phyloP scores from a whole-genome alignment of 305 asterid genomes.

The Solanum aculeatissimum region DNA sequence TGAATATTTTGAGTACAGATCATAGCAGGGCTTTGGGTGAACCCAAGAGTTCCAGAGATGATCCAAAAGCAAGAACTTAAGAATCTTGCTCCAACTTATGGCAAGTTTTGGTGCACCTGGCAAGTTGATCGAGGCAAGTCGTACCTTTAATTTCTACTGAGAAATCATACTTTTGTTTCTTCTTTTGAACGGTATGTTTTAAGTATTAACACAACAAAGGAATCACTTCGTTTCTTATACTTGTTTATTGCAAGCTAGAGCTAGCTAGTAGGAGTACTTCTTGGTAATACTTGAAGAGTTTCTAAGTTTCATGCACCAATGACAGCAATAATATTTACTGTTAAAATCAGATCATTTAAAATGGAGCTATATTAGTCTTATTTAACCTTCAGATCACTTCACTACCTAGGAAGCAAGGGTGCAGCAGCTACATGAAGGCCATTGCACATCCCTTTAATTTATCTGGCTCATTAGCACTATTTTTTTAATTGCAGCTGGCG shows the following conservation, averaged over 20 bases:
- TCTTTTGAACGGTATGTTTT: background rate
- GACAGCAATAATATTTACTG: no score
- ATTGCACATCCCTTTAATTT: no score
- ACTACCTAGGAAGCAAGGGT: no score
- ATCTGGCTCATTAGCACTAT: no score
- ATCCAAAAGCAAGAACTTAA: conserved; percentile 37
- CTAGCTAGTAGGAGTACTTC: no score
- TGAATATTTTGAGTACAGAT: conserved; percentile 17
- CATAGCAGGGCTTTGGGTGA: conserved; percentile 59
- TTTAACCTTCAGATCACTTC: no score
- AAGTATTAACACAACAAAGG: background rate
- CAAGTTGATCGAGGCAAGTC: conserved; percentile 59
- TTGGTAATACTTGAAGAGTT: no score
- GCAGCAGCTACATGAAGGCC: no score
- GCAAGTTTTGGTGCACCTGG: conserved; percentile 94
- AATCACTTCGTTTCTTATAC: background rate
- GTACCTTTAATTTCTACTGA: background rate
- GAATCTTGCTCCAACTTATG: conserved; percentile 43
- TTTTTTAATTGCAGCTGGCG: background rate
- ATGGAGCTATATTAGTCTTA: no score
- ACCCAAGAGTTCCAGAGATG: conserved; percentile 63
- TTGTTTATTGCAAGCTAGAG: background rate
- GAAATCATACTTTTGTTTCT: background rate
- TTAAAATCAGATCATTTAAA: no score
- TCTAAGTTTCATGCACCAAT: no score